A percentile compares a stretch with the other conserved stretches of the same genome.
phyloP scores from a whole-genome alignment of 345 rosid genomes.

The Aquilaria yunnanensis region DNA sequence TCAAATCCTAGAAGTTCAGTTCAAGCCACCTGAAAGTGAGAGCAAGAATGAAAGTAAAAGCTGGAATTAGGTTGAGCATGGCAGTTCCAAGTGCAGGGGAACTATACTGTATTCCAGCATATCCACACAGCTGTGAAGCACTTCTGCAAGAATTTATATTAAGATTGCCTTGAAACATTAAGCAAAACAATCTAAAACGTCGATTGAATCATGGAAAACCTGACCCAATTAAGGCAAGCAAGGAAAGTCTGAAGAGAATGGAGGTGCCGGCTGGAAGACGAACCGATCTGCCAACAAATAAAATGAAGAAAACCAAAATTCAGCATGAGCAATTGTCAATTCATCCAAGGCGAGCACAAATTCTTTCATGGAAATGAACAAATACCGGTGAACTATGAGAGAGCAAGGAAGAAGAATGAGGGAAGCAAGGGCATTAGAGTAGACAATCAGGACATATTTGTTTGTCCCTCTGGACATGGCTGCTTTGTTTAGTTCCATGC shows the following conservation, averaged over 20 bases:
- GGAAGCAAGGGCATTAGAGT: conserved; percentile 31
- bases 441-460: conserved; percentile 37
- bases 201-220: neutral
- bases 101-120: conserved; percentile 45
- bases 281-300: conserved; percentile 18
- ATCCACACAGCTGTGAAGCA: conserved; percentile 30
- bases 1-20: no score
- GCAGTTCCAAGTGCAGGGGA: conserved; percentile 56
- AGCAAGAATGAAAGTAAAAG: conserved; percentile 52
- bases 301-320: neutral
- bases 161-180: conserved; percentile 1
- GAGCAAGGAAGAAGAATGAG: conserved; percentile 40
- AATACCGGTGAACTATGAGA: conserved; percentile 34
- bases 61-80: conserved; percentile 55
- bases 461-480: conserved; percentile 41
- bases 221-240: conserved; percentile 41
- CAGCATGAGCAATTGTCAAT: no score
- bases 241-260: conserved; percentile 28
- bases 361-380: neutral
- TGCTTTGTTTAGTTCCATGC: conserved; percentile 28
- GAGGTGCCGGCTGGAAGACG: conserved; percentile 22
- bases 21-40: conserved; percentile 39
- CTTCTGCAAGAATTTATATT: conserved; percentile 12
- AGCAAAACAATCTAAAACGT: neutral
- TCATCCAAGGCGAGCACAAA: neutral